phyloP scores from a whole-genome alignment of 768 basidiomycete species.

The Psilocybe tampanensis region DNA sequence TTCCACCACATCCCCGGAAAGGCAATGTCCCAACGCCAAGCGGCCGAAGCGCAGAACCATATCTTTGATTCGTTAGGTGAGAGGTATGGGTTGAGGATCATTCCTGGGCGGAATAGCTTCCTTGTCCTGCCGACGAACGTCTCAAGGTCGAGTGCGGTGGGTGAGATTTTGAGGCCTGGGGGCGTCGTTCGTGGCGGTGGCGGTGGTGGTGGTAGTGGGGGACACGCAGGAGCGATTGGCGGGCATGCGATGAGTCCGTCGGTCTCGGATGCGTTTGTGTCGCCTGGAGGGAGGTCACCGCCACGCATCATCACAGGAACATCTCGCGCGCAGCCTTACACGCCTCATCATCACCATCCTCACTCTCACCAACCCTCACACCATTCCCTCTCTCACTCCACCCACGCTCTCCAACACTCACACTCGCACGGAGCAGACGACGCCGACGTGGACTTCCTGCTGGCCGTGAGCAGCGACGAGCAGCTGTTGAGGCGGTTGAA shows the following conservation, averaged over 20 bases:
- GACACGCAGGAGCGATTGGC: conserved; percentile 8
- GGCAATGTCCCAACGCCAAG: conserved; percentile 83
- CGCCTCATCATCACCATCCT: no score
- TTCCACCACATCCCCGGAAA: conserved; percentile 42
- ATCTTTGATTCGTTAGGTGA: conserved; percentile 88
- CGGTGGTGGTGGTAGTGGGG: conserved; percentile 13
- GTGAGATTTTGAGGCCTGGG: conserved; percentile 74
- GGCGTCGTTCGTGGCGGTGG: conserved; percentile 43
- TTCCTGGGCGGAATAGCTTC: conserved; percentile 79
- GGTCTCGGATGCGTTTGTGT: neutral
- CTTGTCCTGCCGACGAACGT: conserved; percentile 83
- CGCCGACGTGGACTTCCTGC: conserved; percentile 50
- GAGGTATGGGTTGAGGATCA: conserved; percentile 80
- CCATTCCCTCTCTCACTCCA: conserved; percentile 37
- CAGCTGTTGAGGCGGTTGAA: conserved; percentile 75
- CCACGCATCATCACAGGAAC: no score
- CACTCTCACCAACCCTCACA: no score
- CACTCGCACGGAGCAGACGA: conserved; percentile 7
- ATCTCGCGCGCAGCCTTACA: no score
- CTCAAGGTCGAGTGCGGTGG: conserved; percentile 82
- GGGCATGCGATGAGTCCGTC: neutral
- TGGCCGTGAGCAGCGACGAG: conserved; percentile 77
- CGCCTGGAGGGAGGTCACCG: neutral
- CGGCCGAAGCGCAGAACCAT: conserved; percentile 91
- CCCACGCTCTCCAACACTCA: no score